These are phyloP conservation scores for Clarireedia homoeocarpa DNA, from an alignment of 2,329 filamentous ascomycete genomes.

Conservation along the genomic window DNA sequence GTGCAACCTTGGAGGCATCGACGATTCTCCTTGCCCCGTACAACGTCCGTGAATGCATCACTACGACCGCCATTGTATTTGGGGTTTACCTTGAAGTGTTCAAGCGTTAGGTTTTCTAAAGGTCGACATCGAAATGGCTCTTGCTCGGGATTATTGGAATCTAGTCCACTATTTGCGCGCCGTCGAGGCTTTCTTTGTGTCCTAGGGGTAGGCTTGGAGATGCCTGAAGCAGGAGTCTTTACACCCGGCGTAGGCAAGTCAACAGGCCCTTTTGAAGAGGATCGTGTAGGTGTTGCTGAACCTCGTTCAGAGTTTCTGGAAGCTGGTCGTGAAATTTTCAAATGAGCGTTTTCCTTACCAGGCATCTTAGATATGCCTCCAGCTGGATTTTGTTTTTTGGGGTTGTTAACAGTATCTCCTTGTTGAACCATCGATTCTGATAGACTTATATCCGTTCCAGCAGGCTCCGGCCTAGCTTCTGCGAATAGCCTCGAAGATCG, in stretches of 20 bases:
- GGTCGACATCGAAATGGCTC: constrained; percentile 35
- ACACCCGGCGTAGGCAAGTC: too few relatives aligned
- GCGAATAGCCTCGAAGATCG: neutral
- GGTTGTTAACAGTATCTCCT: neutral
- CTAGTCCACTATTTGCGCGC: neutral
- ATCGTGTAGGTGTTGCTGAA: neutral
- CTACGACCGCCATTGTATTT: constrained; percentile 48
- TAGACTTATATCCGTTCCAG: neutral
- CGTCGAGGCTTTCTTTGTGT: neutral
- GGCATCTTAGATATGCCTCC: too few relatives aligned
- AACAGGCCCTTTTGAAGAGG: neutral
- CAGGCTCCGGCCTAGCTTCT: neutral
- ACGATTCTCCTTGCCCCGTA: constrained; percentile 50
- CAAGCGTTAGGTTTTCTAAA: constrained; percentile 33
- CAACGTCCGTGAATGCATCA: constrained; percentile 52
- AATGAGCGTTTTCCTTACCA: too few relatives aligned
- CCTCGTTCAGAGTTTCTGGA: constrained; percentile 2
- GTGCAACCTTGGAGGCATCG: constrained; percentile 55
- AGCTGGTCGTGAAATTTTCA: neutral
- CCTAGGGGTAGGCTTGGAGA: neutral
- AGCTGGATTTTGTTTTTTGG: too few relatives aligned
- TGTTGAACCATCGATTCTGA: too few relatives aligned
- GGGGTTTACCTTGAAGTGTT: constrained; percentile 60
- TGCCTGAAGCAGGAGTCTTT: too few relatives aligned
- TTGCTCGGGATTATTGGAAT: constrained; percentile 16